Percentiles rank a stretch among this genome's conserved stretches.
phyloP scores from a whole-genome alignment of 495 filamentous ascomycete genomes.

The Pseudevernia furfuracea region DNA sequence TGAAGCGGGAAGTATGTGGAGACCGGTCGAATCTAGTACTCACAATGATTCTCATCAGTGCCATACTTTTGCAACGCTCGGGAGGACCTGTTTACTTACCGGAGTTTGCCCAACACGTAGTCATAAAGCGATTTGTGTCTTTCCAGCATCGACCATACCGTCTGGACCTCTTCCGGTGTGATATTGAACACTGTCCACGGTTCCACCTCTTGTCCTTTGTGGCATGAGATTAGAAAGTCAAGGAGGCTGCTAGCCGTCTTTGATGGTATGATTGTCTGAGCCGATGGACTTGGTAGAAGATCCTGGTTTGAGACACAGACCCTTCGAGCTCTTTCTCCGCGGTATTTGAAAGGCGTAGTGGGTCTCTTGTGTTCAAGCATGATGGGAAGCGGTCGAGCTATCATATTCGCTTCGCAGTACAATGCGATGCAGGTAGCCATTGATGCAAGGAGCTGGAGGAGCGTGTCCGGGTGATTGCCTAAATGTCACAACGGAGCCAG shows the following conservation, averaged over 20 bases:
- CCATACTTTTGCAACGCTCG: background rate
- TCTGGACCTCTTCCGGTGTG: constrained; percentile 4
- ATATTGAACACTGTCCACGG: background rate
- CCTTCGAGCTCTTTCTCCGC: no score
- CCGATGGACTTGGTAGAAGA: background rate
- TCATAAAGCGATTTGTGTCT: constrained; percentile 1
- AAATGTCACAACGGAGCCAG: no score
- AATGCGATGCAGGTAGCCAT: no score
- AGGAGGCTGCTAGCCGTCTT: background rate
- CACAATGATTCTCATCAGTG: constrained; percentile 3
- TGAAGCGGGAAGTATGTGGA: background rate
- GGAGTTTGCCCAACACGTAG: no score
- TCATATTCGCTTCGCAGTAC: no score
- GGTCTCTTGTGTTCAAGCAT: no score
- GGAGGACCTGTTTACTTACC: background rate
- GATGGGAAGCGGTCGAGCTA: no score
- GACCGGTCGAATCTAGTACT: constrained; percentile 10
- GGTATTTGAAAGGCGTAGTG: no score
- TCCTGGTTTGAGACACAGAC: background rate
- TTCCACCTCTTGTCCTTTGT: constrained; percentile 8
- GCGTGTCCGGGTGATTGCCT: no score
- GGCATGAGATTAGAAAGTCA: no score
- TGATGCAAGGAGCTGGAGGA: no score
- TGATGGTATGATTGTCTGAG: background rate
- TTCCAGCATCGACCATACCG: background rate